These are phyloP conservation scores for Blastomyces parvus DNA, from an alignment of 2,329 filamentous ascomycete genomes.

Conservation along the genomic window DNA sequence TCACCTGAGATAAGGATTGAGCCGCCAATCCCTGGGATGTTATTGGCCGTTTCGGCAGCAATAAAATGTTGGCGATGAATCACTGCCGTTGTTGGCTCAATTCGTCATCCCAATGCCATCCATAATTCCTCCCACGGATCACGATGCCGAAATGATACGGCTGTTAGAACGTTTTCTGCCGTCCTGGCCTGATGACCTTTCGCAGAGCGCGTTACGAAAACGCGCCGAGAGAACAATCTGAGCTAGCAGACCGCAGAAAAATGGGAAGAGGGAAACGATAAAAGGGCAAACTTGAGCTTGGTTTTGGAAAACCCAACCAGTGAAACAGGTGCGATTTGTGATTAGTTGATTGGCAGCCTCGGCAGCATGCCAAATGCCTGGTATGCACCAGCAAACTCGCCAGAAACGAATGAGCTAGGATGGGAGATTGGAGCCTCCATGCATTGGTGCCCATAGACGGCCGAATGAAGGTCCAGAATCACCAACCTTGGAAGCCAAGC, in stretches of 20 bases:
- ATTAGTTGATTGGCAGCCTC: not conserved
- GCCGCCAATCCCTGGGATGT: not conserved
- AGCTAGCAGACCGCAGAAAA: not conserved
- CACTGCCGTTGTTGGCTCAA: not conserved
- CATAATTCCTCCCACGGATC: not conserved
- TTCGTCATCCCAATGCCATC: not conserved
- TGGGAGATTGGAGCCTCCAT: constrained; percentile 1
- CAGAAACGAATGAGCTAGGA: not conserved
- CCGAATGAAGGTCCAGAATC: constrained; percentile 3
- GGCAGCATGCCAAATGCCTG: not conserved
- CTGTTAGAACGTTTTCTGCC: not conserved
- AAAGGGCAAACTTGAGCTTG: not conserved
- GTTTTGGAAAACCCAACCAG: not conserved
- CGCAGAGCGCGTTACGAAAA: no score
- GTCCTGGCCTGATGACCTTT: not conserved
- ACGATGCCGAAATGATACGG: not conserved
- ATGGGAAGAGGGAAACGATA: no score
- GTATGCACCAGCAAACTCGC: not conserved
- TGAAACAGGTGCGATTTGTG: not conserved
- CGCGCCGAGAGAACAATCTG: not conserved
- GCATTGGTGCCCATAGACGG: constrained; percentile 1
- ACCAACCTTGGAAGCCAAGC: not conserved
- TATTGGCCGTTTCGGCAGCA: constrained; percentile 1
- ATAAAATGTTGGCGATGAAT: not conserved
- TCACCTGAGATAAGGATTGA: not conserved